Evolutionary conservation across 2,329 filamentous ascomycete species (phyloP).

Genomic region (Graphium sp.): DNA sequence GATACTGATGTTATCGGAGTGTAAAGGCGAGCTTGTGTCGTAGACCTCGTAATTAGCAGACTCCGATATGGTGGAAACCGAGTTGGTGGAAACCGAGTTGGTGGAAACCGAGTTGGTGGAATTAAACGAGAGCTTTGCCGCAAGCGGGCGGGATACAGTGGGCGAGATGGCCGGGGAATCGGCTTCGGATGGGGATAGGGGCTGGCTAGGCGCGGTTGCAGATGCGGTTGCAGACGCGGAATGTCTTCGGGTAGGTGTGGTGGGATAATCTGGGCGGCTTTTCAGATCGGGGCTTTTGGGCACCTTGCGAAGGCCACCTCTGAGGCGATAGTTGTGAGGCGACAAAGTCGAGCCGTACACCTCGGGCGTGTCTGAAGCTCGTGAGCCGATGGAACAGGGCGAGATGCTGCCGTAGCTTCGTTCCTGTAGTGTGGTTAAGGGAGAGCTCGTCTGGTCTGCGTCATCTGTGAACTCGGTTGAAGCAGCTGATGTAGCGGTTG

Average conservation of each 20-base stretch:
- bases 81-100: slow-evolving; percentile 15
- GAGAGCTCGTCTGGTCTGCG: slow-evolving; percentile 25
- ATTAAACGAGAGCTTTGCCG: not conserved
- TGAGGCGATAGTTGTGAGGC: slow-evolving; percentile 35
- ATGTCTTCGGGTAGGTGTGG: too few species aligned
- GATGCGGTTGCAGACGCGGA: too few species aligned
- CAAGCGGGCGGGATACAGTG: slow-evolving; percentile 1
- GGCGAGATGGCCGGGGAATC: slow-evolving; percentile 1
- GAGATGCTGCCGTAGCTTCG: slow-evolving; percentile 18
- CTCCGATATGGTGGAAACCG: slow-evolving; percentile 27
- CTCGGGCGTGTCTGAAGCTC: slow-evolving; percentile 11
- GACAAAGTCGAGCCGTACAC: slow-evolving; percentile 12
- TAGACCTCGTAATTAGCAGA: slow-evolving; percentile 38
- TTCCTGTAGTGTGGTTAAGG: slow-evolving; percentile 29
- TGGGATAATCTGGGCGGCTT: slow-evolving; percentile 1
- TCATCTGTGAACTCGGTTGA: slow-evolving; percentile 29
- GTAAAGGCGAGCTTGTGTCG: slow-evolving; percentile 23
- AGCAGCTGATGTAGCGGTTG: slow-evolving; percentile 19
- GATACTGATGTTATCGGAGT: slow-evolving; percentile 18
- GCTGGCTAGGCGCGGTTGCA: too few species aligned
- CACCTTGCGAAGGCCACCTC: slow-evolving; percentile 37
- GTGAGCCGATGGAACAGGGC: slow-evolving; percentile 15
- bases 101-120: slow-evolving; percentile 6
- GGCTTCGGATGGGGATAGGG: slow-evolving; percentile 8
- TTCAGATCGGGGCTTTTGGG: slow-evolving; percentile 16